Evolutionary conservation across 805 yeast genomes (phyloP), one percentile per base, ranked within the genome.

Genomic region (Metschnikowia peoriensis): DNA sequence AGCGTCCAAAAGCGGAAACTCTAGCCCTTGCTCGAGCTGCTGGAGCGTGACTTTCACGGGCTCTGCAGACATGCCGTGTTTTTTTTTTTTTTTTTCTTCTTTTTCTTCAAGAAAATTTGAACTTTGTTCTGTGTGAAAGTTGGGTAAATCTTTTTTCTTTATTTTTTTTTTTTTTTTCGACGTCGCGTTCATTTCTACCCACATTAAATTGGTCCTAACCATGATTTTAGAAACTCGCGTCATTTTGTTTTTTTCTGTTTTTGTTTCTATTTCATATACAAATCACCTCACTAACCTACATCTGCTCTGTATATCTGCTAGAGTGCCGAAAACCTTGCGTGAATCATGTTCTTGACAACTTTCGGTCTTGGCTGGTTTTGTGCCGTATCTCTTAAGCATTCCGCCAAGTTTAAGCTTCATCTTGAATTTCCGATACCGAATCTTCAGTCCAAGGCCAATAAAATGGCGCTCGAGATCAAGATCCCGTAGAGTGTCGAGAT

Each of bases 21-120:
- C 66, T 2, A 65, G 56, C 1, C 79, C 80, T 0, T 58, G 15
- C 28, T 59, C 28, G 28, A 77, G 66, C 37, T 68, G 69, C 28
- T 56, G 49, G 0, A 73, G 56, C 1, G 69, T 55, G 0, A 73
- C 77, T 0, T 46, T 53, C 0, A 74, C 75, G 4, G 77, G 44
- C 28, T 35, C 22, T 7, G 28, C 7, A 22, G 27, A 14, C 47
- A 44, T 44, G 8, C 14, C 14, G 14, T 32, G 10, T 32, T 32
- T 32, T 32, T 32, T 32, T 32, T 32, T 32, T 32, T 32, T 32
- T 32, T 32, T 32, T 32, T 32, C 6, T 32, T 4, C 22, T 4
- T 22, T 22, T 22, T 22, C 22, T 22, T n/a, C n/a, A n/a, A n/a
- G n/a, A n/a, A n/a, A n/a, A n/a, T n/a, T n/a, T n/a, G n/a, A 22